Conservation (phyloP, 192 early-diverging fungal species). For the Glomus cerebriforme region DNA sequence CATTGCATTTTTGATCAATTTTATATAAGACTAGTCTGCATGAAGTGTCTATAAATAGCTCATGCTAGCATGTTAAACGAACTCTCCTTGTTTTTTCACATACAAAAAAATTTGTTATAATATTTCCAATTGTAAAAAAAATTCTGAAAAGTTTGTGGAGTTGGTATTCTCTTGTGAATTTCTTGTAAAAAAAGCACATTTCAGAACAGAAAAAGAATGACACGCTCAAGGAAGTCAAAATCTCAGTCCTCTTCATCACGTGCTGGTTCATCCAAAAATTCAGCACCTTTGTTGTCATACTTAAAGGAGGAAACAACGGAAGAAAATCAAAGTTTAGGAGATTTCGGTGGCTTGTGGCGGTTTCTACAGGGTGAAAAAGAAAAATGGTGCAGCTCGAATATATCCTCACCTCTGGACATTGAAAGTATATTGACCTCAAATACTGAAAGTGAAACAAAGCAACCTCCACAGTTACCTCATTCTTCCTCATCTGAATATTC, state of each 20-base stretch:
- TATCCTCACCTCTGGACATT: neutral
- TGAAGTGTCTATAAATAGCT: neutral
- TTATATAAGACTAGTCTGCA: neutral
- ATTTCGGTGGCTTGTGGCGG: constrained; percentile 21
- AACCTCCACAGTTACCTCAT: constrained; percentile 26
- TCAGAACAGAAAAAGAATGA: neutral
- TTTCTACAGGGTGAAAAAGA: constrained; percentile 21
- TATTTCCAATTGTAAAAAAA: too few relatives aligned
- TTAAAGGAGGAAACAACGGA: neutral
- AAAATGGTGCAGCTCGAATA: constrained; percentile 14
- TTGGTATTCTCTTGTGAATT: neutral
- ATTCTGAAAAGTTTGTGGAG: neutral
- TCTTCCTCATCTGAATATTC: constrained; percentile 35
- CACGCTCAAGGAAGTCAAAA: neutral
- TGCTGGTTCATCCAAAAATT: constrained; percentile 2
- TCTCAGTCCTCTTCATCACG: constrained; percentile 5
- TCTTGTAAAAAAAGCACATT: neutral
- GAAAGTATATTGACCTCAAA: neutral
- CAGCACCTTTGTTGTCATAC: constrained; percentile 4
- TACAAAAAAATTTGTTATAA: too few relatives aligned
- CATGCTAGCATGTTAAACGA: neutral
- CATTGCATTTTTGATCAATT: neutral
- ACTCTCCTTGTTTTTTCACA: neutral
- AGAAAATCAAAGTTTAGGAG: constrained; percentile 6
- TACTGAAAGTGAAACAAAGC: neutral